Percentiles rank a stretch among this genome's conserved stretches.
phyloP scores from a whole-genome alignment of 768 basidiomycete species.

The Cubamyces lactineus region DNA sequence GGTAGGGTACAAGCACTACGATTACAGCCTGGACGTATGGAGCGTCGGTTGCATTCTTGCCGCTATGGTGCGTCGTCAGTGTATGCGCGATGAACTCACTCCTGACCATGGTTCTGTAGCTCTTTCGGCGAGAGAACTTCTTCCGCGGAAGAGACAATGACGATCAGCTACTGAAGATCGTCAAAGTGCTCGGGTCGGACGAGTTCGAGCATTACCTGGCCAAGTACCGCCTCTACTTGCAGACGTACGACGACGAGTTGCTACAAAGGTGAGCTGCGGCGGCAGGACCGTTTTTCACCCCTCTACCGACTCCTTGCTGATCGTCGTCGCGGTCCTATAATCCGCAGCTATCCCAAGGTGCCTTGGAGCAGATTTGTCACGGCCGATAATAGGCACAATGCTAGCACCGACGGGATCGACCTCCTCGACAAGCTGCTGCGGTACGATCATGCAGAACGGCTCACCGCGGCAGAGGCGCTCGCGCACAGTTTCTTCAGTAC shows the following conservation, averaged over 20 bases:
- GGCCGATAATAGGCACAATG: conserved; percentile 90
- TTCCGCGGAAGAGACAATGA: conserved; percentile 99
- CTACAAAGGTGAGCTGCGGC: conserved; percentile 65
- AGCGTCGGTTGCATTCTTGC: conserved; percentile 99
- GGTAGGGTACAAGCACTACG: conserved; percentile 97
- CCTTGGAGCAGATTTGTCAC: conserved; percentile 95
- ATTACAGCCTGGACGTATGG: conserved; percentile 98
- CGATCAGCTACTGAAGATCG: conserved; percentile 96
- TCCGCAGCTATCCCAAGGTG: conserved; percentile 81
- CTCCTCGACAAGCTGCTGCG: conserved; percentile 93
- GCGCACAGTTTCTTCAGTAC: conserved; percentile 88
- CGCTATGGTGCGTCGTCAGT: conserved; percentile 69
- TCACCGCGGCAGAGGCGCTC: conserved; percentile 93
- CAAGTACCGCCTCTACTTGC: conserved; percentile 92
- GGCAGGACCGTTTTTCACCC: neutral
- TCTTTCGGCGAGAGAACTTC: conserved; percentile 98
- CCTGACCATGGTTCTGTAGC: conserved; percentile 50
- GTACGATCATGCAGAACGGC: conserved; percentile 94
- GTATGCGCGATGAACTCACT: neutral
- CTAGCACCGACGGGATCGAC: conserved; percentile 93
- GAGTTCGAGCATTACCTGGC: conserved; percentile 90
- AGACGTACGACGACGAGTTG: conserved; percentile 90
- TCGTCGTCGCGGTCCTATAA: neutral
- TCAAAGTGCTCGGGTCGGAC: conserved; percentile 95
- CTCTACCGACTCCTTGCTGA: neutral